Evolutionary conservation across 345 rosid species (phyloP).

Genomic region (Clarkia xantiana): DNA sequence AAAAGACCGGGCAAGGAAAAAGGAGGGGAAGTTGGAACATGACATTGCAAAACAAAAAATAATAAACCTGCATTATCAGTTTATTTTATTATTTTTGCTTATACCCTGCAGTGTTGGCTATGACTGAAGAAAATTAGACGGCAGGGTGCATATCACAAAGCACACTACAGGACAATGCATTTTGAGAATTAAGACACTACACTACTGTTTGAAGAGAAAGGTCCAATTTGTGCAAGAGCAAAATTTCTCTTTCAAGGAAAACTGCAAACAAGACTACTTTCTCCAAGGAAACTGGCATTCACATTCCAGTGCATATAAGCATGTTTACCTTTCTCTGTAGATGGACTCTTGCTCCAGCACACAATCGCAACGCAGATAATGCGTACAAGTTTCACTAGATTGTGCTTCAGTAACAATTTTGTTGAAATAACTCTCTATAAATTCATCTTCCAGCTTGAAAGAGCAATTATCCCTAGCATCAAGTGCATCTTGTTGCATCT

Average conservation of each 20-base stretch:
- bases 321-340: constrained; percentile 38
- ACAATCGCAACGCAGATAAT: constrained; percentile 47
- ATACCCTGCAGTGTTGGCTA: too few species aligned
- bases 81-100: too few species aligned
- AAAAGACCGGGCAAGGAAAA: constrained; percentile 9
- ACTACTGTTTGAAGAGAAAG: too few species aligned
- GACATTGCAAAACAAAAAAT: background rate
- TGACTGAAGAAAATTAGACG: too few species aligned
- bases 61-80: background rate
- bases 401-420: constrained; percentile 40
- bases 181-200: too few species aligned
- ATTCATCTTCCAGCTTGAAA: constrained; percentile 23
- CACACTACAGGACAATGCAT: too few species aligned
- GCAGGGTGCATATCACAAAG: too few species aligned
- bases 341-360: constrained; percentile 49
- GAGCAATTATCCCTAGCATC: constrained; percentile 18
- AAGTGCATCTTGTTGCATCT: constrained; percentile 7
- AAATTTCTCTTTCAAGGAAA: too few species aligned
- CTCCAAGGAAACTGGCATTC: background rate
- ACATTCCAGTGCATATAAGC: background rate
- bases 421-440: constrained; percentile 48
- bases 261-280: too few species aligned
- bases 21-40: constrained; percentile 6
- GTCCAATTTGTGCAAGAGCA: too few species aligned
- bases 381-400: constrained; percentile 44